Percentiles rank a stretch among this genome's conserved stretches.
Conservation (phyloP, 345 rosid genomes). For the Cardiospermum halicacabum region DNA sequence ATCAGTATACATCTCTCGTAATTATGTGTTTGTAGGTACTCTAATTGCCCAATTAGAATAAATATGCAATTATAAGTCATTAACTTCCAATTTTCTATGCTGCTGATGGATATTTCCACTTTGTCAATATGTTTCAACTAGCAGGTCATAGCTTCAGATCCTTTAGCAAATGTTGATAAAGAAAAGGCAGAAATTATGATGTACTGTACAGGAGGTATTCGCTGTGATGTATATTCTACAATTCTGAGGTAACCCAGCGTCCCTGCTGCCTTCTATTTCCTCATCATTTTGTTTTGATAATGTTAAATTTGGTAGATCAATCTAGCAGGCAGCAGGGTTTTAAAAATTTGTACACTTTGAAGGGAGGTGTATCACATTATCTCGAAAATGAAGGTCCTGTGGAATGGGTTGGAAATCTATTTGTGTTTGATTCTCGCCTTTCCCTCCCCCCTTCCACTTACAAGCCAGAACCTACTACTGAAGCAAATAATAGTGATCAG, state of each 20-base stretch:
- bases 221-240: constrained; percentile 92
- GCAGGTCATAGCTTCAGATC: constrained; percentile 63
- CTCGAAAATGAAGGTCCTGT: constrained; percentile 65
- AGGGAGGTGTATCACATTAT: constrained; percentile 88
- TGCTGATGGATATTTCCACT: constrained; percentile 8
- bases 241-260: constrained; percentile 57
- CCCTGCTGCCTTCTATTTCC: background rate
- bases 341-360: constrained; percentile 67
- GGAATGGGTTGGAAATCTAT: constrained; percentile 83
- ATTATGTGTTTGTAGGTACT: background rate
- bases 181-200: constrained; percentile 68
- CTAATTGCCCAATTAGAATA: background rate
- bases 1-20: background rate
- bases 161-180: constrained; percentile 63
- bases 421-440: constrained; percentile 87
- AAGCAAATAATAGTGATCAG: constrained; percentile 21
- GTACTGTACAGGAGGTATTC: constrained; percentile 97
- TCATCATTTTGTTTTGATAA: background rate
- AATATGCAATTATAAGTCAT: background rate
- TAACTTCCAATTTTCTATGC: background rate
- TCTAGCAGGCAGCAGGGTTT: constrained; percentile 63
- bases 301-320: constrained; percentile 8
- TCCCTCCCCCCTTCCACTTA: constrained; percentile 74
- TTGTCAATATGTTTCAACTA: background rate
- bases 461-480: constrained; percentile 28